These are phyloP conservation scores for Saccharomycopsis hybrid DNA, from an alignment of 1,139 yeast species.

Conservation along the genomic window DNA sequence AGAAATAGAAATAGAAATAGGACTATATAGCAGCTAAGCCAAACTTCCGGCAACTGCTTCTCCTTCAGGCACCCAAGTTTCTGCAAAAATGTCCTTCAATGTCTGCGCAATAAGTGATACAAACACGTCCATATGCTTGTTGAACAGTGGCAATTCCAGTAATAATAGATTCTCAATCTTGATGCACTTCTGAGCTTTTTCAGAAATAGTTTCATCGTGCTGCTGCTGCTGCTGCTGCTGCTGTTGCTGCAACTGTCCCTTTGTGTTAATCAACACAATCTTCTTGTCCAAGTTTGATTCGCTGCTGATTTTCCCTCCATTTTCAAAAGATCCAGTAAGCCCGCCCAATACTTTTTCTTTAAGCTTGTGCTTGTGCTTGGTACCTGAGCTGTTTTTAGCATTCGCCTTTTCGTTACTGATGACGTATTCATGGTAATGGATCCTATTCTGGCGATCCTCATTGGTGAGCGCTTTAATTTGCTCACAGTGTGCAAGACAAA, in stretches of 20 bases:
- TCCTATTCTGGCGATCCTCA: constrained; percentile 25
- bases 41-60: not conserved
- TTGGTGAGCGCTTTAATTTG: constrained; percentile 27
- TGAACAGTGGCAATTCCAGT: constrained; percentile 29
- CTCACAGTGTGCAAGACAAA: constrained; percentile 20
- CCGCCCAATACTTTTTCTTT: no score
- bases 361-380: no score
- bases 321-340: no score
- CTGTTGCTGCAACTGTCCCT: no score
- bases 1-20: not conserved
- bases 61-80: not conserved
- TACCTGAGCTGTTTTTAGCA: no score
- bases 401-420: not conserved
- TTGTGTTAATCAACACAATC: no score
- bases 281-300: no score
- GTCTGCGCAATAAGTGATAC: constrained; percentile 11
- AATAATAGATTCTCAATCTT: constrained; percentile 27
- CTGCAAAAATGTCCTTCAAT: not conserved
- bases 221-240: no score
- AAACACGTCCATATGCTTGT: constrained; percentile 22
- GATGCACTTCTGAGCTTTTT: constrained; percentile 24
- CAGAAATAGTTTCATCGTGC: not conserved
- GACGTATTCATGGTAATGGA: constrained; percentile 5
- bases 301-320: no score
- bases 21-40: not conserved